These are phyloP conservation scores for Raffaelea albimanens DNA, from an alignment of 2,329 filamentous ascomycete species.

Conservation along the genomic window DNA sequence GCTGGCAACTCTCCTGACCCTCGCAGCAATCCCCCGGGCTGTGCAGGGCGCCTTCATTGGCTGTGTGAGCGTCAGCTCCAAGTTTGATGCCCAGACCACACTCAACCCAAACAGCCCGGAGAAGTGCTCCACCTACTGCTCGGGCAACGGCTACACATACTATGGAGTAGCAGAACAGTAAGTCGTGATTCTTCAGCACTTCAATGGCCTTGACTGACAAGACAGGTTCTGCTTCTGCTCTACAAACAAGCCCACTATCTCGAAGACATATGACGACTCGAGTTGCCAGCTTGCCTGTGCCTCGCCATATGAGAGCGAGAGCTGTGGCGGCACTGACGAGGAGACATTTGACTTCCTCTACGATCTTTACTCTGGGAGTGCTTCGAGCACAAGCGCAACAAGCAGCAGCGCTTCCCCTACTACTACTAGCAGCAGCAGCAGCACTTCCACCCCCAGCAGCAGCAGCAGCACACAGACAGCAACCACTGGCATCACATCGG, in stretches of 20 bases:
- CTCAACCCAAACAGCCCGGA: constrained; percentile 9
- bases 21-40: constrained; percentile 4
- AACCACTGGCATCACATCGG: neutral
- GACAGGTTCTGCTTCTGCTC: constrained; percentile 12
- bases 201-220: too few species aligned
- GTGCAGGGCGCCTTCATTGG: constrained; percentile 9
- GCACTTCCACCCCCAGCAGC: neutral
- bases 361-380: constrained; percentile 8
- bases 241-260: constrained; percentile 6
- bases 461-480: neutral
- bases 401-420: neutral
- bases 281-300: constrained; percentile 9
- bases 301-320: constrained; percentile 6
- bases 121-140: constrained; percentile 7
- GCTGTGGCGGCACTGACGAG: constrained; percentile 10
- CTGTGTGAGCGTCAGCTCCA: constrained; percentile 13
- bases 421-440: neutral
- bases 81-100: constrained; percentile 4
- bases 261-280: constrained; percentile 11
- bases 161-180: constrained; percentile 11
- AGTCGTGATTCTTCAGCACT: neutral
- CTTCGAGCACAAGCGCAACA: neutral
- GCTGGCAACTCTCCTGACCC: constrained; percentile 2
- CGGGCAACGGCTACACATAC: constrained; percentile 9
- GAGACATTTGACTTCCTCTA: constrained; percentile 11